phyloP scores from a whole-genome alignment of 2,329 filamentous ascomycete species.

The Aureobasidium subglaciale region DNA sequence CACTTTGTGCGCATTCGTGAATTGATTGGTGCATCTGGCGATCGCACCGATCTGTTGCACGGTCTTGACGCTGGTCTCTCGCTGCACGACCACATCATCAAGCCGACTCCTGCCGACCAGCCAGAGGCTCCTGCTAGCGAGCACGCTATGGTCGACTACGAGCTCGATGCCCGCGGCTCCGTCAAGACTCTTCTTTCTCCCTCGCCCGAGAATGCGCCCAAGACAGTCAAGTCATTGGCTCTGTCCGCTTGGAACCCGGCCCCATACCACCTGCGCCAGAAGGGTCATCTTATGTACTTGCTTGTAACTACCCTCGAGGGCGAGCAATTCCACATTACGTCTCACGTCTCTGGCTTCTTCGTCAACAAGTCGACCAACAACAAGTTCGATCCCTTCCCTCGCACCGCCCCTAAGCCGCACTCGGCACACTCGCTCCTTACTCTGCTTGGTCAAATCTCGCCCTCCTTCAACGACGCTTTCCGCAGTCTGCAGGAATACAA shows the following conservation, averaged over 20 bases:
- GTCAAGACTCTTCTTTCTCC: slow-evolving; percentile 65
- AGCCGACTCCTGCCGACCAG: slow-evolving; percentile 12
- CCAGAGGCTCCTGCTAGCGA: slow-evolving; percentile 22
- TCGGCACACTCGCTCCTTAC: slow-evolving; percentile 80
- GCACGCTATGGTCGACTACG: slow-evolving; percentile 59
- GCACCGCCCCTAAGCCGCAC: slow-evolving; percentile 67
- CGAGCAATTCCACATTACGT: slow-evolving; percentile 88
- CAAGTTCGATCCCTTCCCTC: slow-evolving; percentile 88
- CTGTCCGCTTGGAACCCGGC: slow-evolving; percentile 96
- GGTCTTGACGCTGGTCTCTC: slow-evolving; percentile 80
- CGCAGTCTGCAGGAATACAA: slow-evolving; percentile 75
- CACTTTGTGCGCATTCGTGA: slow-evolving; percentile 87
- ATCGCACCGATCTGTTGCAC: slow-evolving; percentile 79
- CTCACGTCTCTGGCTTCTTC: slow-evolving; percentile 90
- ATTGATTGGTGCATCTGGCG: slow-evolving; percentile 82
- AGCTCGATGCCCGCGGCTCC: slow-evolving; percentile 63
- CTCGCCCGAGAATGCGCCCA: slow-evolving; percentile 62
- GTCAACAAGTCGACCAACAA: slow-evolving; percentile 93
- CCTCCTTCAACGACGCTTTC: slow-evolving; percentile 74
- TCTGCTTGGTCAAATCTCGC: slow-evolving; percentile 70
- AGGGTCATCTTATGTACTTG: slow-evolving; percentile 87
- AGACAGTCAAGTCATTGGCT: slow-evolving; percentile 82
- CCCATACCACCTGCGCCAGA: slow-evolving; percentile 81
- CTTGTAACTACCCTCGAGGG: slow-evolving; percentile 86
- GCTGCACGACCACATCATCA: slow-evolving; percentile 68